Base-by-base conservation (phyloP, 1,284 basidiomycete genomes). In the Volvariella surrecta region DNA sequence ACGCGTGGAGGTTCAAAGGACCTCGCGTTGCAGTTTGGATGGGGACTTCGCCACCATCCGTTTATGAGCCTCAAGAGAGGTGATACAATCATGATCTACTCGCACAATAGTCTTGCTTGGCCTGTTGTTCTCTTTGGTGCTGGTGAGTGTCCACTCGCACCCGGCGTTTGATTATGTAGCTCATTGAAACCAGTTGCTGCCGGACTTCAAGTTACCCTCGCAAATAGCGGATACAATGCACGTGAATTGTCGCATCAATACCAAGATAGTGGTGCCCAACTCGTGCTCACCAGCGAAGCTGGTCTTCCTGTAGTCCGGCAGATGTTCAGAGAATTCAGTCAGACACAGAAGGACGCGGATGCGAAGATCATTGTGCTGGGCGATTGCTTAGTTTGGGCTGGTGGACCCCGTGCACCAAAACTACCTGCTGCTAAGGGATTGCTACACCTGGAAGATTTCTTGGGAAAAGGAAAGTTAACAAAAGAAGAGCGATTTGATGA, bases 101-200 rank as follows among this genome's bases (percentile, higher is more conserved):
- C 67, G 10, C 67, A 68, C 15, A 81, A 82, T 57, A 66, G 57
- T 21, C 50, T 80, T 39, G 63, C 67, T 17, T 82, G 70, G 63
- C 71, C 76, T 2, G 53, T 73, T 39, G 62, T 69, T 3, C 50
- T 73, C 15, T 65, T 70, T 8, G 77, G 68, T 37, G 47, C 17
- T 15, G 50, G 40, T 24, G 8, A 32, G 16, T 34, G 16, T 10
- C 39, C 19, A 11, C 30, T 34, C 16, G n/a, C 13, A 22, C 39
- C 17, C 22, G 21, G 19, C 15, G 2, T 39, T 16, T 32, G 8
- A 16, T 11, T 15, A 8, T 11, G n/a, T 20, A 24, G 22, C n/a
- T 9, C 15, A 13, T 13, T 11, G 21, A 51, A 47, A 15, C 47
- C 52, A 46, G 58, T 61, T 44, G 68, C 67, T 2, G 68, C 68